These are phyloP conservation scores for Nannizzia gypsea DNA, from an alignment of 2,329 filamentous ascomycete species.

Conservation along the genomic window DNA sequence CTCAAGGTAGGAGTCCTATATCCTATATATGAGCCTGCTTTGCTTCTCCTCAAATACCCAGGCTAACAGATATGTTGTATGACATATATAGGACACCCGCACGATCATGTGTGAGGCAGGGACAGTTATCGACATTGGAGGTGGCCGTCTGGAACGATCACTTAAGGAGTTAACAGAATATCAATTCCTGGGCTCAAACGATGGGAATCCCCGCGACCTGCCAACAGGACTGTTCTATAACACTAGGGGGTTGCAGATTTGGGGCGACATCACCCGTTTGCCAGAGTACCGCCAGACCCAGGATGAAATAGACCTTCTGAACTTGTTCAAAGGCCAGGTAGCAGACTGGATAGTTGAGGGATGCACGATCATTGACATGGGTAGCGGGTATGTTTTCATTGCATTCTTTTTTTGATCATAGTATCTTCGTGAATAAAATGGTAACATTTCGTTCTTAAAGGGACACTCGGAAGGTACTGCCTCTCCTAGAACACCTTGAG, in stretches of 20 bases:
- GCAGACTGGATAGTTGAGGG: background rate
- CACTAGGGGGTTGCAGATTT: constrained; percentile 1
- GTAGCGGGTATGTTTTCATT: constrained; percentile 1
- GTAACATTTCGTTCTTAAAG: background rate
- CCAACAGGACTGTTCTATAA: constrained; percentile 4
- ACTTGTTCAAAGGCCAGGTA: background rate
- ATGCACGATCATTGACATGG: constrained; percentile 6
- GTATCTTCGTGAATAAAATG: background rate
- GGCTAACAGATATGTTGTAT: background rate
- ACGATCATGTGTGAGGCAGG: constrained; percentile 4
- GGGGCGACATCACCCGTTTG: background rate
- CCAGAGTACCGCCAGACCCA: constrained; percentile 4
- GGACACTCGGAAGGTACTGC: constrained; percentile 3
- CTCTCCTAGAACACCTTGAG: background rate
- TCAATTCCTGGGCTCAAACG: background rate
- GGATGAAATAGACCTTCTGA: constrained; percentile 5
- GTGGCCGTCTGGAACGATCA: background rate
- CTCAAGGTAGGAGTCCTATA: background rate
- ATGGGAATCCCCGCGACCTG: background rate
- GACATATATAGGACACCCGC: background rate
- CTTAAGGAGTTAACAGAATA: background rate
- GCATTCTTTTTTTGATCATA: background rate
- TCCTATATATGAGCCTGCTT: background rate
- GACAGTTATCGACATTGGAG: constrained; percentile 7
- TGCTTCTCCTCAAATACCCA: background rate